Evolutionary conservation across 169 alveolate species (phyloP), one percentile per base, ranked within the genome.

Genomic region (Plasmodium billcollinsi): DNA sequence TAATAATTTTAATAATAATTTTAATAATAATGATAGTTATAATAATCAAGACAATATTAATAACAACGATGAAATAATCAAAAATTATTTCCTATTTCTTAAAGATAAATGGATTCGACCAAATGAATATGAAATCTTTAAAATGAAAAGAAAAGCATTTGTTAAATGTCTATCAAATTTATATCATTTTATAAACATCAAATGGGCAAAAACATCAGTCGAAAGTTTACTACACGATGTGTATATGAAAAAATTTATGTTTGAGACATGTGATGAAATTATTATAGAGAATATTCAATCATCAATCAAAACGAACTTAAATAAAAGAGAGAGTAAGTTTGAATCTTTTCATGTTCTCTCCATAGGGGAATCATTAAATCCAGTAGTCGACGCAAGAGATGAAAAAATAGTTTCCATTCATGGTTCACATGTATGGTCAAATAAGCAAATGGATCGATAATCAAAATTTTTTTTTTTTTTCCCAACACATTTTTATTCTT

Each of bases 391-490:
- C 67, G 96, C 94, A 20, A 67, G 95, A 12, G 96, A 90, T 5
- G 96, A 94, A 88, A 92, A 92, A 74, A 86, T 94, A 39, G 92
- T 90, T 5, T 74, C 93, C 54, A 59, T 88, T 24, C 96, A 94
- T 75, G 96, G 96, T 20, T 92, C 96, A 1, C 96, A 94, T 63
- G 93, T 94, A 33, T 94, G 96, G 96, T 83, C 94, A 24, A 89
- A 91, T 63, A 89, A 93, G 73, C 96, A 94, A 47, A 88, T 88
- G 88, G 94, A 92, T 33, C 85, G 72, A 20, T 83, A 58, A 58
- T 43, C 7, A 9, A 15, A 39, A n/a, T 11, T 2, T 43, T 75
- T 70, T 78, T 70, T 52, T 21, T 62, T 39, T 39, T 39, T 39
- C 4, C 65, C 47, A 21, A 76, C 83, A 67, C 7, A 52, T n/a